Percentiles rank a stretch among this genome's conserved stretches.
Conservation (phyloP, 2,329 filamentous ascomycete genomes). For the Drechmeria coniospora region DNA sequence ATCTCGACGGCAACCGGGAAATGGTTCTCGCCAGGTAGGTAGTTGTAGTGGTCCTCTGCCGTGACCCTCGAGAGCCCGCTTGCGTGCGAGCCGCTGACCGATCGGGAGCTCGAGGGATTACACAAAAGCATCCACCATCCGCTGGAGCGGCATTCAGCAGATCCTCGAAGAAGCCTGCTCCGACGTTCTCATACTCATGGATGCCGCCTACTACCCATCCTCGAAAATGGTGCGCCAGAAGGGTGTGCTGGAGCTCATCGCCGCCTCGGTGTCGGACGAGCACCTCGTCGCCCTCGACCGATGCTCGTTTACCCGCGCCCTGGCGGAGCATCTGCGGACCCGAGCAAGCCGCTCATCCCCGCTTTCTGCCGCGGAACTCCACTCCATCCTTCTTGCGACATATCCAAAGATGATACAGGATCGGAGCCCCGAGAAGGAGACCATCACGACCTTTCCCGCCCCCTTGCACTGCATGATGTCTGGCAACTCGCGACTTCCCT, state of each 20-base stretch:
- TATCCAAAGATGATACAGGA: constrained; percentile 39
- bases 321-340: constrained; percentile 33
- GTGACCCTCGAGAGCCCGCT: background rate
- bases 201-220: constrained; percentile 41
- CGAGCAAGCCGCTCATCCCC: constrained; percentile 28
- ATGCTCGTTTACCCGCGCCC: constrained; percentile 33
- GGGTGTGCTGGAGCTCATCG: constrained; percentile 40
- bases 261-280: constrained; percentile 38
- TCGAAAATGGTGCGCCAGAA: constrained; percentile 34
- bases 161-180: constrained; percentile 38
- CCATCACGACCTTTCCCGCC: constrained; percentile 32
- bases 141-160: constrained; percentile 41
- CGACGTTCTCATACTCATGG: constrained; percentile 43
- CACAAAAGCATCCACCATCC: constrained; percentile 29
- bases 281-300: constrained; percentile 31
- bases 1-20: constrained; percentile 37
- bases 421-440: constrained; percentile 29
- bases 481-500: constrained; percentile 36
- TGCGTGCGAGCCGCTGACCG: constrained; percentile 5
- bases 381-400: constrained; percentile 34
- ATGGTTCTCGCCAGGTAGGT: constrained; percentile 42
- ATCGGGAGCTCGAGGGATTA: constrained; percentile 28
- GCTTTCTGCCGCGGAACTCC: constrained; percentile 36
- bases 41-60: background rate
- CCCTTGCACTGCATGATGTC: constrained; percentile 41